These are phyloP conservation scores for Trametes hirsuta DNA, from an alignment of 1,284 basidiomycete genomes.

Conservation along the genomic window DNA sequence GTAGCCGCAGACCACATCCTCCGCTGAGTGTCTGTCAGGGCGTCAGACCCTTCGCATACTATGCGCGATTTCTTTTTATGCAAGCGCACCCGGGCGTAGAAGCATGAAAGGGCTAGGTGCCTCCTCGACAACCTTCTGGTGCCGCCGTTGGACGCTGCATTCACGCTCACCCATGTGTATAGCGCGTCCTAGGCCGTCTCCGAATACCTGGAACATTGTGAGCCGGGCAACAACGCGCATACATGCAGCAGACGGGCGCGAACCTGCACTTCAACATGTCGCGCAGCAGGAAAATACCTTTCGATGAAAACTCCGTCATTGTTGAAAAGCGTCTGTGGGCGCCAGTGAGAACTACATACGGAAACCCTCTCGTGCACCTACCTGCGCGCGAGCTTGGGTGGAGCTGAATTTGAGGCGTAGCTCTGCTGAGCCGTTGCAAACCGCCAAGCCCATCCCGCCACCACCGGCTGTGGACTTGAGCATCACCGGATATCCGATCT, in stretches of 20 bases:
- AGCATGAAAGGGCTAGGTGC: slow-evolving; percentile 58
- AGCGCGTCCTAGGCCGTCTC: slow-evolving; percentile 60
- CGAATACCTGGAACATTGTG: slow-evolving; percentile 52
- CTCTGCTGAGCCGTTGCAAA: slow-evolving; percentile 52
- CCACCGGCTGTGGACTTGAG: slow-evolving; percentile 75
- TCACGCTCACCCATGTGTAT: slow-evolving; percentile 75
- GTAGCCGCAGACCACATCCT: slow-evolving; percentile 59
- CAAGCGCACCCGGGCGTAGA: slow-evolving; percentile 39
- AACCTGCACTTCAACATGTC: slow-evolving; percentile 73
- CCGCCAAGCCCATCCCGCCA: slow-evolving; percentile 71
- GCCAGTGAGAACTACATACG: neutral
- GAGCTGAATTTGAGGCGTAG: slow-evolving; percentile 41
- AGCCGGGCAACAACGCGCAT: neutral
- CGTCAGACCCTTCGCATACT: neutral
- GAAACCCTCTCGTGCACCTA: slow-evolving; percentile 30
- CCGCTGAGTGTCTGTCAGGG: slow-evolving; percentile 42
- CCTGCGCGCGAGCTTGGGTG: slow-evolving; percentile 50
- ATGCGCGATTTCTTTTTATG: too few species aligned
- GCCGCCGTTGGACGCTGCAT: slow-evolving; percentile 69
- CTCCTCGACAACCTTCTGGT: slow-evolving; percentile 80
- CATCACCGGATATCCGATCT: slow-evolving; percentile 64
- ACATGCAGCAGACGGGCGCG: neutral
- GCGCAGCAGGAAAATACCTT: slow-evolving; percentile 55
- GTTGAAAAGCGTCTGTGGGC: slow-evolving; percentile 51
- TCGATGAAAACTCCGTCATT: slow-evolving; percentile 65